phyloP scores from a whole-genome alignment of 23 red algal genomes.

The Gracilaria gracilis region DNA sequence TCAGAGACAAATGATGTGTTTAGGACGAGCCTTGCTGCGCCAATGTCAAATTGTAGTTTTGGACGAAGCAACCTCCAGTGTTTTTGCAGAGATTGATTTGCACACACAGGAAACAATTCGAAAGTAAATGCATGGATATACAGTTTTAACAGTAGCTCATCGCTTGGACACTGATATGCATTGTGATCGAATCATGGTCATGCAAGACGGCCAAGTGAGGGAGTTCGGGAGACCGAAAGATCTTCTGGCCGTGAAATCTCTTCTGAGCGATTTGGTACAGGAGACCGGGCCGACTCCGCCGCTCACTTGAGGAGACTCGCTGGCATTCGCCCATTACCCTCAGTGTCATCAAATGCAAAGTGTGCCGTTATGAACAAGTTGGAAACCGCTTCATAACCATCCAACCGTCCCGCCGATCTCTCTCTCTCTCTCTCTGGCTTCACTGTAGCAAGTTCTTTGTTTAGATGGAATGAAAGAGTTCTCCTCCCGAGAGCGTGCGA shows the following conservation, averaged over 20 bases:
- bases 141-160: constrained; percentile 91
- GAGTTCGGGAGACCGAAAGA: constrained; percentile 77
- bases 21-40: constrained; percentile 83
- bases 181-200: constrained; percentile 84
- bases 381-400: too few relatives aligned
- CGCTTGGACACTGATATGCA: constrained; percentile 82
- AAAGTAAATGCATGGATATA: constrained; percentile 48
- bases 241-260: constrained; percentile 29
- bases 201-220: constrained; percentile 73
- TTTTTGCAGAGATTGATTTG: constrained; percentile 80
- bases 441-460: too few relatives aligned
- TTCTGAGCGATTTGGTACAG: constrained; percentile 37
- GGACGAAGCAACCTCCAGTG: constrained; percentile 88
- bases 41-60: constrained; percentile 79
- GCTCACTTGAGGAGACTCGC: constrained; percentile 52
- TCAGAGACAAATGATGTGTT: constrained; percentile 89
- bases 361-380: neutral
- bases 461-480: too few relatives aligned
- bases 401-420: too few relatives aligned
- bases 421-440: too few relatives aligned
- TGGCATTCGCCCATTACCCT: neutral
- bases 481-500: too few relatives aligned
- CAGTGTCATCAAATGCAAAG: neutral
- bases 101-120: constrained; percentile 82
- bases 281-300: constrained; percentile 59